phyloP scores from a whole-genome alignment of 2,329 filamentous ascomycete genomes.

The Ramularia collo-cygni region DNA sequence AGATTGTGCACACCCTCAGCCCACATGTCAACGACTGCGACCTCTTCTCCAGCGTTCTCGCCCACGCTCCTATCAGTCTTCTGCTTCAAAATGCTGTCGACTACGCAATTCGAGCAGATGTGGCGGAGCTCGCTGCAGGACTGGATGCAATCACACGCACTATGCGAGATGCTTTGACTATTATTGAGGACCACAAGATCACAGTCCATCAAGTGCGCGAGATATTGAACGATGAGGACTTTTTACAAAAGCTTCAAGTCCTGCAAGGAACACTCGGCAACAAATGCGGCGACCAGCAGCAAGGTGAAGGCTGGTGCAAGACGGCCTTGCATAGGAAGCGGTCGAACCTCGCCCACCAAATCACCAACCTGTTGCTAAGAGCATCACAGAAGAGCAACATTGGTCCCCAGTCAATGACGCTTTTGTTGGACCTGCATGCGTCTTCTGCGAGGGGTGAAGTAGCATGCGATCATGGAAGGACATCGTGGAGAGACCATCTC shows the following conservation, averaged over 20 bases:
- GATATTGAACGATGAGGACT: conserved; percentile 10
- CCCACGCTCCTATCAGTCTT: conserved; percentile 13
- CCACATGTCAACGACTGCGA: conserved; percentile 14
- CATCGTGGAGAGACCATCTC: conserved; percentile 9
- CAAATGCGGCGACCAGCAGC: background rate
- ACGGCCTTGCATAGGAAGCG: conserved; percentile 13
- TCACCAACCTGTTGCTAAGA: conserved; percentile 15
- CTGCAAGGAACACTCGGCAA: conserved; percentile 4
- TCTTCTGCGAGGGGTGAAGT: conserved; percentile 13
- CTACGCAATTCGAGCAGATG: conserved; percentile 10
- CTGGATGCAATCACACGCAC: conserved; percentile 12
- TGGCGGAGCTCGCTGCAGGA: conserved; percentile 9
- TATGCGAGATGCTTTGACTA: conserved; percentile 7
- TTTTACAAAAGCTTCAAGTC: conserved; percentile 6
- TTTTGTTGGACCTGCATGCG: conserved; percentile 16
- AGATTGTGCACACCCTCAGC: conserved; percentile 13
- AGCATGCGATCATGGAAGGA: conserved; percentile 12
- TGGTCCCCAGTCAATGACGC: conserved; percentile 10
- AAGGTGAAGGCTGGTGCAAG: conserved; percentile 11
- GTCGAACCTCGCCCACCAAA: conserved; percentile 15
- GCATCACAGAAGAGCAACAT: conserved; percentile 12
- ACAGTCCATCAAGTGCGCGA: conserved; percentile 14
- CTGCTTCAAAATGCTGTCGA: conserved; percentile 15
- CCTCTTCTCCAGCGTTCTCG: conserved; percentile 15
- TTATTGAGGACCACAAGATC: conserved; percentile 16